Percentiles rank a stretch among this genome's conserved stretches.
Conservation (phyloP, 129 eudicot genomes). For the Artemisia argyi region DNA sequence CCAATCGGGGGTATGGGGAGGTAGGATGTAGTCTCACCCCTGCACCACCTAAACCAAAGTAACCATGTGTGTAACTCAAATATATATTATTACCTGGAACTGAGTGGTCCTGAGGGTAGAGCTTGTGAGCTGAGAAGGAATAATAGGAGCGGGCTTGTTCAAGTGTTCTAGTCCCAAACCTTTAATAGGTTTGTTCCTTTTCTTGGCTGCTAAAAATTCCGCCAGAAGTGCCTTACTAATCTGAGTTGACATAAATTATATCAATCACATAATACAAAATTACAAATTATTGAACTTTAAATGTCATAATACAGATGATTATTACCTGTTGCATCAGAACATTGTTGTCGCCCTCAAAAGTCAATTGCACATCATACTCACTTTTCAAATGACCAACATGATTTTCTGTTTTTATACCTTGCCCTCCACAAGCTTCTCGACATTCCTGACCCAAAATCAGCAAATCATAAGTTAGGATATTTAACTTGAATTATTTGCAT, state of each 20-base stretch:
- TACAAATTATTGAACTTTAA: background rate
- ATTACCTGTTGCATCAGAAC: conserved; percentile 97
- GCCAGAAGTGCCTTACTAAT: conserved; percentile 86
- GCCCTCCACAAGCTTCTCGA: conserved; percentile 90
- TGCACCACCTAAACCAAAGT: too few relatives aligned
- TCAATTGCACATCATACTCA: conserved; percentile 84
- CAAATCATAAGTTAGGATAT: background rate
- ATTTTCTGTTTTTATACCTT: conserved; percentile 81
- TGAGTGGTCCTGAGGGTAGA: conserved; percentile 56
- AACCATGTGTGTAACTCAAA: too few relatives aligned
- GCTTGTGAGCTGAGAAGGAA: conserved; percentile 75
- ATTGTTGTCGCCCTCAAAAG: conserved; percentile 96
- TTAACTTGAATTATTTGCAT: too few relatives aligned
- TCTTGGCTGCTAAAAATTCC: conserved; percentile 64
- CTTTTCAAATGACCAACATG: conserved; percentile 86
- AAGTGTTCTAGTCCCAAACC: conserved; percentile 91
- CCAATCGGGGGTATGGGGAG: too few relatives aligned
- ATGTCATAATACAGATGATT: background rate
- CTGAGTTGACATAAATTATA: conserved; percentile 35
- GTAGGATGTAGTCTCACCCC: too few relatives aligned
- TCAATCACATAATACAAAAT: background rate
- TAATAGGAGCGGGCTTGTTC: conserved; percentile 62
- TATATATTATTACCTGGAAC: conserved; percentile 60
- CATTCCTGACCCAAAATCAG: conserved; percentile 53
- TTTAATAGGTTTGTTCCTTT: conserved; percentile 62